Evolutionary conservation across 2,329 filamentous ascomycete genomes (phyloP).

Genomic region (Fusarium verticillioides): DNA sequence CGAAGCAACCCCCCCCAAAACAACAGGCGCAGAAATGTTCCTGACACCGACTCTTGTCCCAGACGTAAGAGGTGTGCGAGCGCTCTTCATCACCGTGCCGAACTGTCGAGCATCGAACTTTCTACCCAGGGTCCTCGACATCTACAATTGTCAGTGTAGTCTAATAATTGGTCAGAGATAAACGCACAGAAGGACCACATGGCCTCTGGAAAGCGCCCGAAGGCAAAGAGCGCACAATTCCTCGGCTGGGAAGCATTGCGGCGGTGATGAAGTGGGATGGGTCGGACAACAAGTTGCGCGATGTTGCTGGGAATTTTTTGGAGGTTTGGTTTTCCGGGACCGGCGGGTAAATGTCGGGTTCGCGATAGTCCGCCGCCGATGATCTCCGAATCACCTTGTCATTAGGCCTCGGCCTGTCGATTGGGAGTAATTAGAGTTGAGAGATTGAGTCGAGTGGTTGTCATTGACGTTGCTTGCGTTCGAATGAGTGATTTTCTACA

Average conservation of each 20-base stretch:
- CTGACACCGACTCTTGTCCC: constrained; percentile 40
- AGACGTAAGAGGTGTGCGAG: constrained; percentile 32
- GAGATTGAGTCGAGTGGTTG: background rate
- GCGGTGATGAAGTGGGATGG: constrained; percentile 37
- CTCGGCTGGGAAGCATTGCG: constrained; percentile 60
- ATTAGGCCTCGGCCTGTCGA: constrained; percentile 9
- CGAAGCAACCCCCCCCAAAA: constrained; percentile 47
- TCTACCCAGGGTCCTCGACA: constrained; percentile 44
- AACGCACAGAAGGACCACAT: constrained; percentile 46
- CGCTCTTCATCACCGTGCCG: constrained; percentile 47
- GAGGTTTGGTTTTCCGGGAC: constrained; percentile 29
- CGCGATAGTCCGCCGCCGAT: constrained; percentile 27
- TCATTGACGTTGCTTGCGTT: background rate
- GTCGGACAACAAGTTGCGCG: constrained; percentile 28
- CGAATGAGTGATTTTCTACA: constrained; percentile 37
- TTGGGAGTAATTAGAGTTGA: background rate
- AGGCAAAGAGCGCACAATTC: constrained; percentile 54
- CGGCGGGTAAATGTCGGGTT: constrained; percentile 52
- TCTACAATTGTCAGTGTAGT: constrained; percentile 23
- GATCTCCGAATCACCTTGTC: constrained; percentile 22
- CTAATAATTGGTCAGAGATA: background rate
- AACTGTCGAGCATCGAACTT: constrained; percentile 51
- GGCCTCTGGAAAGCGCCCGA: constrained; percentile 48
- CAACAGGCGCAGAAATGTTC: constrained; percentile 42
- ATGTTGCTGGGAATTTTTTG: constrained; percentile 45